Evolutionary conservation across 192 early-diverging fungal species (phyloP), one percentile per base, ranked within the genome.

Genomic region (Pilaira anomala): DNA sequence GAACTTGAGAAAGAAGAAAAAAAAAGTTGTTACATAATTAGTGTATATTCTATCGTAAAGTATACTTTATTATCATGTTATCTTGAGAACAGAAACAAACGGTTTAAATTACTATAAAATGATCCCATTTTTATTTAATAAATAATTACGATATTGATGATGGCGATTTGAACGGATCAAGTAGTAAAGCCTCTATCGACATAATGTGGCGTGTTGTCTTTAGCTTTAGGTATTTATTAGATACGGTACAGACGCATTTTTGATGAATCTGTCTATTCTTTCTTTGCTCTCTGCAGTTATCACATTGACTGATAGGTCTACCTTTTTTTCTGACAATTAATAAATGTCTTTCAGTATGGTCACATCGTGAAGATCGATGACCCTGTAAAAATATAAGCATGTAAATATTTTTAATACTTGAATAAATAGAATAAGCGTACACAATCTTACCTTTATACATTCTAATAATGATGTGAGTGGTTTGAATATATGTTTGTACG

Each of bases 271-370:
- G 42, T n/a, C 29, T 62, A 8, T 33, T 22, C 14, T 62, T 62
- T 1, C 60, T 44, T 30, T 62, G 45, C 22, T 62, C 60, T 36
- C 60, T 62, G 13, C 60, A 62, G 3, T 28, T n/a, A 25, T 25
- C 26, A 50, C 60, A 62, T 36, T 62, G 60, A 21, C 60, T 62
- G 13, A 62, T 48, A 7, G 60, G 60, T 50, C 60, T 36, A 7
- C 60, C 60, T 30, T 62, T 62, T 30, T 39, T 28, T 49, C 60
- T 29, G 4, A 62, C 46, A 21, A 39, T 25, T 30, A 62, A 18
- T 16, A 62, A 44, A 3, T 33, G 26, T 36, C 60, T 46, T 14
- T 62, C 60, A 9, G 28, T 62, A 18, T 62, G 60, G 28, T 62
- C 45, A 28, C 60, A 62, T 9, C 29, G 46, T 13, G 46, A 49